phyloP scores from a whole-genome alignment of 208 protist species.

The Herpetomonas samuelpessoai region DNA sequence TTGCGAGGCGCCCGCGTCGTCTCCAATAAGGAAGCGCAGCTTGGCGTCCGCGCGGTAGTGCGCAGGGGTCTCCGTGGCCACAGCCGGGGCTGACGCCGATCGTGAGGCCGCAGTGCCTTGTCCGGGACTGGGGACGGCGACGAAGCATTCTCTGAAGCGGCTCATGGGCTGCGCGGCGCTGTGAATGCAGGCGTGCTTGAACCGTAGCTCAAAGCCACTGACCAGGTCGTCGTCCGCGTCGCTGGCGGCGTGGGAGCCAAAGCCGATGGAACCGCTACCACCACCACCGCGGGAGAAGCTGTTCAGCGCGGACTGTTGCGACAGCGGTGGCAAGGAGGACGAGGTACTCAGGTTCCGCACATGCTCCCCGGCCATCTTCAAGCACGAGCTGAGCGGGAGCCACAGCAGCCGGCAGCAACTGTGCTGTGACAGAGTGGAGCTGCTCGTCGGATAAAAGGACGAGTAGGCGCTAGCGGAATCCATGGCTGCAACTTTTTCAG shows the following conservation, averaged over 20 bases:
- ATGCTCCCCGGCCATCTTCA: conserved; percentile 21
- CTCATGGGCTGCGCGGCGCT: not conserved
- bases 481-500: not conserved
- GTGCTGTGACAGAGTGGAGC: conserved; percentile 57
- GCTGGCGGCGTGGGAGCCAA: not conserved
- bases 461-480: not conserved
- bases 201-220: conserved; percentile 34
- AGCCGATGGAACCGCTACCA: not conserved
- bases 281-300: not conserved
- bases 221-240: conserved; percentile 5
- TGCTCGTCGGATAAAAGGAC: conserved; percentile 28
- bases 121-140: not conserved
- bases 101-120: no score
- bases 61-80: not conserved
- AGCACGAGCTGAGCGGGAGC: conserved; percentile 61
- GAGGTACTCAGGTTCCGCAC: not conserved
- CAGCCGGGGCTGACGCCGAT: conserved; percentile 14
- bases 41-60: not conserved
- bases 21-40: conserved; percentile 38
- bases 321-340: not conserved
- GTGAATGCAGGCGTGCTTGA: conserved; percentile 11
- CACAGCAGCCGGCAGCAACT: conserved; percentile 64
- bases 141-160: conserved; percentile 3
- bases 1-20: conserved; percentile 50
- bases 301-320: not conserved